Conservation (phyloP, 441 rosid genomes). For the Eruca vesicaria region DNA sequence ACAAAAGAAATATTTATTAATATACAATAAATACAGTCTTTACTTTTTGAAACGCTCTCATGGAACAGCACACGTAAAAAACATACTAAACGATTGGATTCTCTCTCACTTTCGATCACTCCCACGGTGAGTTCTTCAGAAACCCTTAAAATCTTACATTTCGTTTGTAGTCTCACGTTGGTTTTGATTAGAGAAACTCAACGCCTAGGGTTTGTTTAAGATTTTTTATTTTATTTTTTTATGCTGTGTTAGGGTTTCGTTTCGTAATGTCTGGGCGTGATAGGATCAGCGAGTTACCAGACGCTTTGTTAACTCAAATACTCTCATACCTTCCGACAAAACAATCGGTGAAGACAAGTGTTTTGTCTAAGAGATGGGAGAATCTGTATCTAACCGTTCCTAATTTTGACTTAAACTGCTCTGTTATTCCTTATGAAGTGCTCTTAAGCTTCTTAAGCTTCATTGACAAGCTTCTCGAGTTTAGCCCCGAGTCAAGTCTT, state of each 20-base stretch:
- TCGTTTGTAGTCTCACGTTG: not conserved
- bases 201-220: not conserved
- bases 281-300: conserved; percentile 17
- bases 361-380: not conserved
- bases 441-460: not conserved
- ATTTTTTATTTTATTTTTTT: not conserved
- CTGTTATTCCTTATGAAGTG: not conserved
- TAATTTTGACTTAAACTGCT: not conserved
- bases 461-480: not conserved
- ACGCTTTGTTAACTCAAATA: not conserved
- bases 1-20: not conserved
- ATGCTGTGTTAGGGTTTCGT: not conserved
- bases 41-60: not conserved
- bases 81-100: not conserved
- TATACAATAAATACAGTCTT: not conserved
- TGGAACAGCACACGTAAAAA: not conserved
- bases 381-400: not conserved
- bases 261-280: not conserved
- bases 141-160: not conserved
- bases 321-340: conserved; percentile 2
- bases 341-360: conserved; percentile 22
- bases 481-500: not conserved
- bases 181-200: not conserved
- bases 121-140: not conserved
- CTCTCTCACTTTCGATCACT: no score